A percentile compares a stretch with the other conserved stretches of the same genome.
Conservation (phyloP, 345 rosid species). For the Hibiscus mutabilis region DNA sequence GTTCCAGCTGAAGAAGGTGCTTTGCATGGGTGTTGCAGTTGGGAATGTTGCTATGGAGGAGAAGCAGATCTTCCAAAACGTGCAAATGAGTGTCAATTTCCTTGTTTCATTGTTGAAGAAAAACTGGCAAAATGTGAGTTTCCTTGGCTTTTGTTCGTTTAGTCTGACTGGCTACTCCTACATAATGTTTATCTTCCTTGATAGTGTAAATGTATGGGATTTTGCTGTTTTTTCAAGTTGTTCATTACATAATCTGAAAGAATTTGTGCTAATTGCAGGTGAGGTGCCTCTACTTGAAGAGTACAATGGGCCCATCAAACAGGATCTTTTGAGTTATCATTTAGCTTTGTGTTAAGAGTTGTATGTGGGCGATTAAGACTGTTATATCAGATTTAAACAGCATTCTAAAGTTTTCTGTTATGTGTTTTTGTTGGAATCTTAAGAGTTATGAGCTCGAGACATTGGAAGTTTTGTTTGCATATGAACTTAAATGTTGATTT, state of each 20-base stretch:
- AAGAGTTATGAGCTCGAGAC: background rate
- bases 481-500: background rate
- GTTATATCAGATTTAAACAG: background rate
- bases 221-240: background rate
- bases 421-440: background rate
- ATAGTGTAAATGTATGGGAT: background rate
- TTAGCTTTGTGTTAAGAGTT: background rate
- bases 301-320: background rate
- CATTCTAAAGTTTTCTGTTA: background rate
- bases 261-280: background rate
- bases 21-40: background rate
- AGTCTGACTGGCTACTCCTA: background rate
- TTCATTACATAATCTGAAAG: background rate
- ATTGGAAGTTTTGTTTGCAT: background rate
- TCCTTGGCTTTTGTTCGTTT: background rate
- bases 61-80: background rate
- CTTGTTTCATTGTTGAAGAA: background rate
- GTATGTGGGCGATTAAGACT: background rate
- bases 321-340: background rate
- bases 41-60: background rate
- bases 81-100: background rate
- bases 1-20: background rate
- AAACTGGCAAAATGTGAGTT: background rate
- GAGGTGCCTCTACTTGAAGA: background rate
- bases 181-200: too few relatives aligned